Evolutionary conservation across 805 yeast genomes (phyloP).

Genomic region (Spathaspora sp.): DNA sequence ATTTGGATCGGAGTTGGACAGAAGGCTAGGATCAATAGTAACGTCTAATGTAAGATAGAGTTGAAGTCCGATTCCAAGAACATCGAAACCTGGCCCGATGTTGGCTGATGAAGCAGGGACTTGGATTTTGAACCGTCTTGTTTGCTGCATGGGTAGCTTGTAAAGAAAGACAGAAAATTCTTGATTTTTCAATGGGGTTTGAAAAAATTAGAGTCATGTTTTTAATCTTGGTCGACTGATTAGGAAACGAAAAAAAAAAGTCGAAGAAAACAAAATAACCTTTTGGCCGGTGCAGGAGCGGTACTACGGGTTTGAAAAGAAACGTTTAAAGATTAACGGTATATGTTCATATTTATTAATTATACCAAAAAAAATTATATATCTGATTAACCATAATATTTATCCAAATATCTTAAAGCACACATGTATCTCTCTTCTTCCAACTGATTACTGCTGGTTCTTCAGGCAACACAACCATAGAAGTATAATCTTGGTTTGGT

Average conservation of each 20-base stretch:
- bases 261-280: background rate
- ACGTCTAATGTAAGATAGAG: constrained; percentile 71
- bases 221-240: background rate
- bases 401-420: constrained; percentile 13
- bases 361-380: background rate
- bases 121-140: constrained; percentile 46
- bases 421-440: constrained; percentile 58
- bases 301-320: background rate
- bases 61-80: constrained; percentile 84
- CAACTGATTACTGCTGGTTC: constrained; percentile 70
- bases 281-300: background rate
- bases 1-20: constrained; percentile 55
- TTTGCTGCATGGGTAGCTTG: background rate
- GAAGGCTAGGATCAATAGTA: constrained; percentile 48
- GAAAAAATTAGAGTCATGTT: background rate
- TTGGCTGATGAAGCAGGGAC: constrained; percentile 98
- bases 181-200: background rate
- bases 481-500: constrained; percentile 73
- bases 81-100: constrained; percentile 98
- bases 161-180: background rate
- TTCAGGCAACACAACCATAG: constrained; percentile 90
- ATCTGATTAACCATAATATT: background rate
- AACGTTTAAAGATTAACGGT: too few relatives aligned
- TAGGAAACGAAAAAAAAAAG: background rate
- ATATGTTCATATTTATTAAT: background rate